Base-by-base conservation (phyloP, 192 early-diverging fungal species). In the Podila horticola region DNA sequence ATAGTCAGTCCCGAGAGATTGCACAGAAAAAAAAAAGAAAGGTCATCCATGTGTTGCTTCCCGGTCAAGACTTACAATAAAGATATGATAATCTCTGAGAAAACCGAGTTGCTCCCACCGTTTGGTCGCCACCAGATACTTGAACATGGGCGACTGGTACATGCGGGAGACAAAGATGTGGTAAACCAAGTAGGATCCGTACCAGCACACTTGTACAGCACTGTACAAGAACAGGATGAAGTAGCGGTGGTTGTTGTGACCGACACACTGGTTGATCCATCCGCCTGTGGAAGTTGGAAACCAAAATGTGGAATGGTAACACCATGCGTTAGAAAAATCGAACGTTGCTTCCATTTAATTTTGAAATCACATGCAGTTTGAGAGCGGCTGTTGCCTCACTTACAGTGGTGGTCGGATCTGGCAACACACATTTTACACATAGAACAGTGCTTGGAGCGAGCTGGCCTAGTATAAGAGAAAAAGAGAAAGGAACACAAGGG, bases 371-470 rank as follows among this genome's bases (percentile, higher is more conserved):
- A 55, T 55, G 52, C 9, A 12, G 20, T n/a, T 55, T 26, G 20
- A 24, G 52, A 55, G 52, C 52, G n/a, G 50, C 50, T 52, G 20
- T 26, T 55, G 12, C 17, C 12, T 20, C 20, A 51, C 83, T 45
- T 77, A 84, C 88, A 90, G 31, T 89, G 88, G 19, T 89, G 88
- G 55, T 89, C 88, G 6, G 64, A 72, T 58, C 79, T 57, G 3
- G 82, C 82, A 15, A 89, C 72, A 71, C 88, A 89, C 36, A 79
- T 81, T 22, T 89, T 84, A 62, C 88, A 89, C 65, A 87, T 57
- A 13, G 88, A 88, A 58, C 88, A 89, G 64, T 89, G 88, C 41
- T 89, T 89, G 11, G 88, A 89, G 7, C 88, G 69, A 34, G 88
- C 88, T 41, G 88, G 88, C 58, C 86, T 89, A 64, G 11, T 69